Evolutionary conservation across 495 filamentous ascomycete genomes (phyloP).

Genomic region (Evernia prunastri): DNA sequence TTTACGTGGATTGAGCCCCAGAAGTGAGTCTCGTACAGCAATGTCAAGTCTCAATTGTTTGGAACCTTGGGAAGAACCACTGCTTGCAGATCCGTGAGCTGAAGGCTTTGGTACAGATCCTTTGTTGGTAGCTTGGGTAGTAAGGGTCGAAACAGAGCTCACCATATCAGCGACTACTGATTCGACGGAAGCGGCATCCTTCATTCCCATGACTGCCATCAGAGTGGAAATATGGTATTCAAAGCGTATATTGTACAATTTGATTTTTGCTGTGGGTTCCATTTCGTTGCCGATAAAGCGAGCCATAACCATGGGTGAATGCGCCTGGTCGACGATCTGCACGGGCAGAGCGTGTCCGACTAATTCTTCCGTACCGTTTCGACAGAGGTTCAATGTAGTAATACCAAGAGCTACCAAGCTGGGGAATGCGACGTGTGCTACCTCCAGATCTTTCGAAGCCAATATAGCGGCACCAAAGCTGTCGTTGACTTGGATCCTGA

Average conservation of each 20-base stretch:
- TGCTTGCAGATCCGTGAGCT: conserved; percentile 21
- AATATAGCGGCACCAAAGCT: conserved; percentile 58
- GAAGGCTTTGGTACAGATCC: conserved; percentile 20
- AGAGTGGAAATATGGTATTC: conserved; percentile 82
- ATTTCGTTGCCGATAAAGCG: conserved; percentile 89
- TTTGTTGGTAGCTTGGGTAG: conserved; percentile 43
- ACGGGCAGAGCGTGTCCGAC: conserved; percentile 46
- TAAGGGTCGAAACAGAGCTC: conserved; percentile 70
- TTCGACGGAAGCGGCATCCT: conserved; percentile 60
- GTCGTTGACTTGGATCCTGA: conserved; percentile 52
- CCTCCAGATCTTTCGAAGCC: conserved; percentile 53
- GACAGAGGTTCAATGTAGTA: conserved; percentile 47
- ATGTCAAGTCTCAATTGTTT: conserved; percentile 65
- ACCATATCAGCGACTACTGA: conserved; percentile 71
- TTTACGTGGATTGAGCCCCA: conserved; percentile 81
- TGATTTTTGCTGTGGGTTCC: conserved; percentile 82
- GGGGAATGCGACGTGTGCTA: conserved; percentile 80
- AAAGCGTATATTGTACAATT: conserved; percentile 68
- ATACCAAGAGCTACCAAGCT: conserved; percentile 71
- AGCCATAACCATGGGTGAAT: conserved; percentile 55
- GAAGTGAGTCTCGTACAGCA: conserved; percentile 64
- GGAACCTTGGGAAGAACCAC: conserved; percentile 12
- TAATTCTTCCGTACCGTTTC: conserved; percentile 66
- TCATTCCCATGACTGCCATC: conserved; percentile 66
- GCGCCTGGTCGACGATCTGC: conserved; percentile 14